Conservation (phyloP, 192 early-diverging fungal species). For the Umbelopsis vinacea region DNA sequence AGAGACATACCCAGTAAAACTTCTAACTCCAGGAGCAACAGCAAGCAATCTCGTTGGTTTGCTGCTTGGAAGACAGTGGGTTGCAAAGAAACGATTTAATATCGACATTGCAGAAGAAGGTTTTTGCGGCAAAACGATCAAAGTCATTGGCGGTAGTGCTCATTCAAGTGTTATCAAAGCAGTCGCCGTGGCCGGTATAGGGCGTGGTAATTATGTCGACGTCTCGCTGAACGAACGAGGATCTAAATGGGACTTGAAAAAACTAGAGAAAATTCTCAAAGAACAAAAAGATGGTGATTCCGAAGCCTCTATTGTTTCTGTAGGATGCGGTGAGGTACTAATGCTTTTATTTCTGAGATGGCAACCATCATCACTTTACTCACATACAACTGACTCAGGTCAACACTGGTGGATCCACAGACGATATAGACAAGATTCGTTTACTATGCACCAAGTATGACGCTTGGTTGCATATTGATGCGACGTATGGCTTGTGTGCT, state of each 20-base stretch:
- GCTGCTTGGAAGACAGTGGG: conserved; percentile 44
- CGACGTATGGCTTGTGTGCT: conserved; percentile 63
- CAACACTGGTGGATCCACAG: conserved; percentile 41
- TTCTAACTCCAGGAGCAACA: conserved; percentile 63
- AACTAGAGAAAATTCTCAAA: conserved; percentile 31
- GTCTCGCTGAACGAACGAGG: conserved; percentile 25
- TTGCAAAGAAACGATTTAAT: conserved; percentile 34
- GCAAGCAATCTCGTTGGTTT: conserved; percentile 58
- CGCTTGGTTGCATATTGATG: conserved; percentile 66
- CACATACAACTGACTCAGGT: background rate
- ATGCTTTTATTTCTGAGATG: conserved; percentile 10
- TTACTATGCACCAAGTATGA: conserved; percentile 44
- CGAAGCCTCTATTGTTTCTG: conserved; percentile 48
- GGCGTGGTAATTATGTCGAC: conserved; percentile 50
- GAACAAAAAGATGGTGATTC: background rate
- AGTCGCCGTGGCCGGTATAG: conserved; percentile 54
- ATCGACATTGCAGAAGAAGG: conserved; percentile 54
- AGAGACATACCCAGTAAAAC: conserved; percentile 41
- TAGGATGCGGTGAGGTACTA: conserved; percentile 62
- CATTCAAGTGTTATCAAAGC: conserved; percentile 60
- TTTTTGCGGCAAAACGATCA: conserved; percentile 42
- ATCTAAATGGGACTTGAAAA: conserved; percentile 1
- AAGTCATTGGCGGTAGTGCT: conserved; percentile 35
- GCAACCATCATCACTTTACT: background rate
- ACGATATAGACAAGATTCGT: conserved; percentile 42